phyloP scores from a whole-genome alignment of 805 yeast species.

The Starmera amethionina region DNA sequence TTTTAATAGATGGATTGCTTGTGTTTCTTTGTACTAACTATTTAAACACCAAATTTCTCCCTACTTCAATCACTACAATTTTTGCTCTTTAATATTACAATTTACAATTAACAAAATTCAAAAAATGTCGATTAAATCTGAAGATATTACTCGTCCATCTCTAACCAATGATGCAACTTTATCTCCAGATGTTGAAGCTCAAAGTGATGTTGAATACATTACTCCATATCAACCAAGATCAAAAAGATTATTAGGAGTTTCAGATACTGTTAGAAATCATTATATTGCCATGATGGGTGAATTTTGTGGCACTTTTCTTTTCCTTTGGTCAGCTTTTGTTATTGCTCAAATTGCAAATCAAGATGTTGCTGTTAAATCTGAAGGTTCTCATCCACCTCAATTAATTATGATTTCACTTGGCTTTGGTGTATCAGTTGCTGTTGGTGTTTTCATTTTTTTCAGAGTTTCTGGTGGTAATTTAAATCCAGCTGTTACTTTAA shows the following conservation, averaged over 20 bases:
- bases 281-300: conserved; percentile 67
- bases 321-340: conserved; percentile 71
- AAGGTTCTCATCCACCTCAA: conserved; percentile 53
- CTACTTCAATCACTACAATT: too few species aligned
- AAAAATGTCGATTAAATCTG: too few species aligned
- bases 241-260: conserved; percentile 26
- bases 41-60: too few species aligned
- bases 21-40: too few species aligned
- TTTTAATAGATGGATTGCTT: too few species aligned
- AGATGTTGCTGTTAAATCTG: conserved; percentile 24
- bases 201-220: conserved; percentile 26
- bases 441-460: conserved; percentile 57
- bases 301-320: conserved; percentile 78
- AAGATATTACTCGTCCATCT: too few species aligned
- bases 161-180: too few species aligned
- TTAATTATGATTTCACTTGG: conserved; percentile 76
- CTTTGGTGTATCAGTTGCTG: conserved; percentile 79
- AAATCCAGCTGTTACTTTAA: conserved; percentile 80
- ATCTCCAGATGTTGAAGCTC: conserved; percentile 28
- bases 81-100: too few species aligned
- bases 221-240: conserved; percentile 26
- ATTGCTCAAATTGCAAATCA: conserved; percentile 80
- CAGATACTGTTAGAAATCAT: conserved; percentile 45
- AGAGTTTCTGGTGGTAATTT: conserved; percentile 84
- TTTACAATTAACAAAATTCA: too few species aligned